phyloP scores from a whole-genome alignment of 1,284 basidiomycete genomes.

The Boletus semigastroideus region DNA sequence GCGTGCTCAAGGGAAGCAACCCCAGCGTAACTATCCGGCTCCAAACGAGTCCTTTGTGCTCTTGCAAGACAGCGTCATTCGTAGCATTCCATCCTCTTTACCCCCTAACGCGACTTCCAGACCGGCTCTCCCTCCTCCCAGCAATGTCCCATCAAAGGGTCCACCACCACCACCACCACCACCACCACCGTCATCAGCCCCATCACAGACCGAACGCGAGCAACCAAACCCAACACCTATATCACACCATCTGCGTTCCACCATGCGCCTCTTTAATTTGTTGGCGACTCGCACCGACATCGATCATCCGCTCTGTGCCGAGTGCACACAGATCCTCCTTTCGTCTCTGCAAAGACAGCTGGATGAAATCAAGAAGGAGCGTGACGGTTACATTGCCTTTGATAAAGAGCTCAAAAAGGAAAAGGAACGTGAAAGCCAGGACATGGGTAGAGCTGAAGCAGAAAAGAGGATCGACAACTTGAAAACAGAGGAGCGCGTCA shows the following conservation, averaged over 20 bases:
- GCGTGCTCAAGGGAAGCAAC: slow-evolving; percentile 55
- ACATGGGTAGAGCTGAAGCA: slow-evolving; percentile 58
- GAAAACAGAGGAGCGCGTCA: slow-evolving; percentile 70
- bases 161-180: slow-evolving; percentile 20
- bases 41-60: slow-evolving; percentile 89
- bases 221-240: slow-evolving; percentile 68
- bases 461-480: slow-evolving; percentile 72
- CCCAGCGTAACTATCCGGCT: slow-evolving; percentile 48
- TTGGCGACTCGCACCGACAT: slow-evolving; percentile 81
- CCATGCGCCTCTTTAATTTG: slow-evolving; percentile 73
- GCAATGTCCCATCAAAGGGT: slow-evolving; percentile 26
- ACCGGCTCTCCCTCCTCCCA: slow-evolving; percentile 38
- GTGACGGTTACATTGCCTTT: slow-evolving; percentile 91
- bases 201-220: slow-evolving; percentile 43
- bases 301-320: slow-evolving; percentile 93
- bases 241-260: slow-evolving; percentile 75
- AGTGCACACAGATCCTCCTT: slow-evolving; percentile 87
- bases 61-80: slow-evolving; percentile 77
- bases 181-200: slow-evolving; percentile 19
- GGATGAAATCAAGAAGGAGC: slow-evolving; percentile 87
- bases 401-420: slow-evolving; percentile 83
- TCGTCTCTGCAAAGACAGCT: slow-evolving; percentile 78
- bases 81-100: slow-evolving; percentile 55
- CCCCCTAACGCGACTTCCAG: slow-evolving; percentile 40
- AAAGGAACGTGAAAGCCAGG: slow-evolving; percentile 64